Conservation (phyloP, 2,329 filamentous ascomycete genomes). For the Periglandula ipomoeae region DNA sequence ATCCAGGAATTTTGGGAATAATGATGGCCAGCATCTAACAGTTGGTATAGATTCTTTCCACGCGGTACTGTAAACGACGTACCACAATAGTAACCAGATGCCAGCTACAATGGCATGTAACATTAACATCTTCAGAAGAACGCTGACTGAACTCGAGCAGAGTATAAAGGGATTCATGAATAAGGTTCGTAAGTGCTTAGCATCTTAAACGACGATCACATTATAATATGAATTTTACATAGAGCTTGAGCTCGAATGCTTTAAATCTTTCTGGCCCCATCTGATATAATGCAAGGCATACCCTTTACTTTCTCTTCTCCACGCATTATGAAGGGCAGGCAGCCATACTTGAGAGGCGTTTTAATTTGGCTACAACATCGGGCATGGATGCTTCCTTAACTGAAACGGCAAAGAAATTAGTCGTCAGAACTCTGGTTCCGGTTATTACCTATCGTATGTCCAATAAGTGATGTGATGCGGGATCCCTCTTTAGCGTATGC, state of each 20-base stretch:
- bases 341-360: neutral
- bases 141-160: neutral
- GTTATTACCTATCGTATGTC: neutral
- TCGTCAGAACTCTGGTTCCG: neutral
- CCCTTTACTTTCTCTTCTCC: neutral
- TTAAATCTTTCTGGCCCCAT: too few relatives aligned
- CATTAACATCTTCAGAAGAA: neutral
- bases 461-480: neutral
- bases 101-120: neutral
- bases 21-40: conserved; percentile 7
- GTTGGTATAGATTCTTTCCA: conserved; percentile 6
- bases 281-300: too few relatives aligned
- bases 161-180: neutral
- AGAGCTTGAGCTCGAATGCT: too few relatives aligned
- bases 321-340: neutral
- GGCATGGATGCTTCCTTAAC: neutral
- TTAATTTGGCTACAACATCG: neutral
- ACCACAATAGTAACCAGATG: neutral
- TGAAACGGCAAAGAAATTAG: neutral
- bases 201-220: neutral
- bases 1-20: conserved; percentile 9
- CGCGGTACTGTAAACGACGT: neutral
- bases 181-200: neutral
- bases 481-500: neutral
- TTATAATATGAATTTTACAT: too few relatives aligned